These are phyloP conservation scores for Raphanus raphanistrum DNA, from an alignment of 345 rosid genomes.

Conservation along the genomic window DNA sequence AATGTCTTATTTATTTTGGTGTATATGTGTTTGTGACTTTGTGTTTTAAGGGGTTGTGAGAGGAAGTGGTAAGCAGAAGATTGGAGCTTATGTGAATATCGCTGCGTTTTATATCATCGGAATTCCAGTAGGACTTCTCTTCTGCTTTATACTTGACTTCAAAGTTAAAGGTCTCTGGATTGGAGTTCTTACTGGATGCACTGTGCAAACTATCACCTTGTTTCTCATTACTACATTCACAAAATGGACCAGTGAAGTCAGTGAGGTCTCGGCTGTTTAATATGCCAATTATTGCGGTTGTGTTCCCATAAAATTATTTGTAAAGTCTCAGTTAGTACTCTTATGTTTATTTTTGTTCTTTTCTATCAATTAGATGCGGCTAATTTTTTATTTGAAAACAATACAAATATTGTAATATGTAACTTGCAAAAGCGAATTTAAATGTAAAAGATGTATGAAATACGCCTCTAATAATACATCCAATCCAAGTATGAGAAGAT, in stretches of 20 bases:
- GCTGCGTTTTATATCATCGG: conserved; percentile 24
- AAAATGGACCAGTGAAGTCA: not conserved
- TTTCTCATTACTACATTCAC: conserved; percentile 15
- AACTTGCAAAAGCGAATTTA: not conserved
- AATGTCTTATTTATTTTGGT: not conserved
- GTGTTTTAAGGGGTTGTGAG: conserved; percentile 16
- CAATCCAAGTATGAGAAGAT: not conserved
- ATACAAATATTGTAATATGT: not conserved
- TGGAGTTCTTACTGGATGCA: conserved; percentile 26
- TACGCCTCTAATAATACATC: not conserved
- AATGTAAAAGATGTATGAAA: not conserved
- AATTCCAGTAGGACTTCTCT: conserved; percentile 9
- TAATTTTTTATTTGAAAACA: not conserved
- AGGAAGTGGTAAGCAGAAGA: conserved; percentile 19
- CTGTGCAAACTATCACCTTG: conserved; percentile 17
- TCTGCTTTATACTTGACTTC: conserved; percentile 11
- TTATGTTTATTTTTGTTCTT: not conserved
- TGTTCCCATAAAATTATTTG: not conserved
- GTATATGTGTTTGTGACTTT: not conserved
- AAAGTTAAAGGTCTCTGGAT: conserved; percentile 28
- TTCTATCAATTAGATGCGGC: not conserved
- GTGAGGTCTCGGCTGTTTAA: not conserved
- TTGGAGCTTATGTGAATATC: conserved; percentile 16
- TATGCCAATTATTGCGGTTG: not conserved
- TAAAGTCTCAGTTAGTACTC: not conserved